Evolutionary conservation across 495 filamentous ascomycete genomes (phyloP).

Genomic region (Umbilicaria muhlenbergii): DNA sequence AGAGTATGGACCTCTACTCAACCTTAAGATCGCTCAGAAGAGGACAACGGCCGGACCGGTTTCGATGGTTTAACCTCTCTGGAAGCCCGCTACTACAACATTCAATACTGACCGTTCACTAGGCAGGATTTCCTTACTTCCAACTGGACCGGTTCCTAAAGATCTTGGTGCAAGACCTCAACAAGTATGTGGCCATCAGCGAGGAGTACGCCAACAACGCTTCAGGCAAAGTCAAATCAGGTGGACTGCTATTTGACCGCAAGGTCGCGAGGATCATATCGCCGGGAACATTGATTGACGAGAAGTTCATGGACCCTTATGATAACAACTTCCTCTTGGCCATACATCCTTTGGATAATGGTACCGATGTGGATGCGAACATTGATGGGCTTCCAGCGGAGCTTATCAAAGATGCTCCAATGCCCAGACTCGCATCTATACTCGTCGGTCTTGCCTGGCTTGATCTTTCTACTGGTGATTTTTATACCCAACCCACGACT

Average conservation of each 20-base stretch:
- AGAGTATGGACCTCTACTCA: constrained; percentile 70
- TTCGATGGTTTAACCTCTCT: constrained; percentile 45
- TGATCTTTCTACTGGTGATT: constrained; percentile 86
- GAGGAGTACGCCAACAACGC: constrained; percentile 72
- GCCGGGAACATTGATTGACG: constrained; percentile 89
- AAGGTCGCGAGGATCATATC: constrained; percentile 77
- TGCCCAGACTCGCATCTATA: constrained; percentile 24
- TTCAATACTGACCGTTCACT: constrained; percentile 1
- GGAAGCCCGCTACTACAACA: neutral
- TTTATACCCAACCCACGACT: constrained; percentile 72
- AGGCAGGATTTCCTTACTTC: constrained; percentile 86
- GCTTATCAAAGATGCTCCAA: constrained; percentile 7
- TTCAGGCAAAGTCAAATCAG: constrained; percentile 48
- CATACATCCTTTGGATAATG: constrained; percentile 35
- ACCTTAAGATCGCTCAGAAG: constrained; percentile 74
- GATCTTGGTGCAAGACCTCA: constrained; percentile 77
- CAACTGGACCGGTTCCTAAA: constrained; percentile 87
- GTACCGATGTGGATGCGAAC: constrained; percentile 10
- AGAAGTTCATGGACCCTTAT: constrained; percentile 87
- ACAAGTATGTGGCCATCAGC: constrained; percentile 80
- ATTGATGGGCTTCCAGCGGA: constrained; percentile 6
- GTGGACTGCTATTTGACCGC: constrained; percentile 68
- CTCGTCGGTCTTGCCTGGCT: constrained; percentile 78
- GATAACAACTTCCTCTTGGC: constrained; percentile 85
- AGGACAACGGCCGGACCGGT: constrained; percentile 59